Conservation (phyloP, 1,284 basidiomycete species). For the Mycena sp. region DNA sequence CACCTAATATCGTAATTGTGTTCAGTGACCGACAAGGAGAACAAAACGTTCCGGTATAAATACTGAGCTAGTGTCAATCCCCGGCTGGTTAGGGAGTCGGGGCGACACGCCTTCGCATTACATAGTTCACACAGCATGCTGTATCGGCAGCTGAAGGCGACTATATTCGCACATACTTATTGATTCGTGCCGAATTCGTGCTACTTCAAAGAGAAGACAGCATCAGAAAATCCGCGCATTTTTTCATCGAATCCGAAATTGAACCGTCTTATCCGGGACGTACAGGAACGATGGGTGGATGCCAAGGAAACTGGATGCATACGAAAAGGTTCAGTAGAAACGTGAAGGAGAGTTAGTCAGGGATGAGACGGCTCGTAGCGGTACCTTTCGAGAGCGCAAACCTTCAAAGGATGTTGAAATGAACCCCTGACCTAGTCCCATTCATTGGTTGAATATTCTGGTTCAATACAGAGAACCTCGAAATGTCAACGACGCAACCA, state of each 20-base stretch:
- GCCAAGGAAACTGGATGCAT: constrained; percentile 82
- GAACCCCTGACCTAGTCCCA: no score
- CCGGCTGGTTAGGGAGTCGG: no score
- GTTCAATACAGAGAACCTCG: background rate
- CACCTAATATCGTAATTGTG: background rate
- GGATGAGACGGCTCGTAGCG: constrained; percentile 38
- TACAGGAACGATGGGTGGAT: constrained; percentile 92
- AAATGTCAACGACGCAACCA: background rate
- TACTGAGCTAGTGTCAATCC: no score
- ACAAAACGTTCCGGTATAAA: constrained; percentile 21
- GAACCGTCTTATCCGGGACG: constrained; percentile 78
- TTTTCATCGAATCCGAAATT: no score
- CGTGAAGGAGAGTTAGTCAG: constrained; percentile 61
- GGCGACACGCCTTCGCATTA: no score
- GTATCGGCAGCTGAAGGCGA: no score
- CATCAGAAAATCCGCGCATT: no score
- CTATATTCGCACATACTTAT: no score
- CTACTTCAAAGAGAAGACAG: no score
- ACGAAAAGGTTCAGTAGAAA: constrained; percentile 77
- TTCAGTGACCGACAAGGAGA: constrained; percentile 22
- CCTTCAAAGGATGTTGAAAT: constrained; percentile 19
- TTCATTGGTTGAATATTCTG: no score
- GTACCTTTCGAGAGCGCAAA: constrained; percentile 34
- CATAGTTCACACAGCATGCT: no score
- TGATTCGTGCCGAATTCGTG: no score